Evolutionary conservation across 257 asterid species (phyloP).

Genomic region (Forsythia suspensa): DNA sequence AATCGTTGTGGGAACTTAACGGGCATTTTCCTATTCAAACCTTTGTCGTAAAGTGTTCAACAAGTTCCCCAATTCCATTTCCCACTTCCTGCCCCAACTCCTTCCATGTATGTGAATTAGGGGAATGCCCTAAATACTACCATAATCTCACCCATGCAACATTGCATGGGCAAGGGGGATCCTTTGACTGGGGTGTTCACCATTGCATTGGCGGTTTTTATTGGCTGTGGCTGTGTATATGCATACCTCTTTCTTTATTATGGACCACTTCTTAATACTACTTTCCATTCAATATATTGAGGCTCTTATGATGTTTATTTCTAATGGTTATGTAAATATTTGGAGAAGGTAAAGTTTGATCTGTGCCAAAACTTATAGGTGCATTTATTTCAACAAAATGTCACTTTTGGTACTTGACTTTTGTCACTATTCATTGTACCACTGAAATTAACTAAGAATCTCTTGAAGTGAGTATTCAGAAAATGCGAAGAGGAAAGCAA

Average conservation of each 20-base stretch:
- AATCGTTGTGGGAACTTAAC: background rate
- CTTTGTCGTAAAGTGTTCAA: background rate
- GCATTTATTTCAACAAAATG: background rate
- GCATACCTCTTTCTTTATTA: background rate
- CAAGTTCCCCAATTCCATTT: too few relatives aligned
- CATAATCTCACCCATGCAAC: background rate
- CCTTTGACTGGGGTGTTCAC: background rate
- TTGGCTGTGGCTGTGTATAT: background rate
- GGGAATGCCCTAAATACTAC: background rate
- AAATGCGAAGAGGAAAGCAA: background rate
- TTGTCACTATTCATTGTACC: background rate
- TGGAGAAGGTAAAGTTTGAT: background rate
- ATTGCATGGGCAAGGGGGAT: background rate
- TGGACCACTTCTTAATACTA: background rate
- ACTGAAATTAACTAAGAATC: background rate
- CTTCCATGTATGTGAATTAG: too few relatives aligned
- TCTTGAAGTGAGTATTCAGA: background rate
- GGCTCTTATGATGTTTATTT: too few relatives aligned
- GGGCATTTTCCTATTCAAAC: background rate
- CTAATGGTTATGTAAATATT: background rate
- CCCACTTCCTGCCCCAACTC: too few relatives aligned
- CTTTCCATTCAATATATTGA: too few relatives aligned
- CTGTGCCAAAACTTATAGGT: background rate
- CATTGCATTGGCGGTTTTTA: background rate
- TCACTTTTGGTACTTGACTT: background rate